A percentile compares a stretch with the other conserved stretches of the same genome.
Conservation (phyloP, 768 basidiomycete species). For the Pulveroboletus sp. region DNA sequence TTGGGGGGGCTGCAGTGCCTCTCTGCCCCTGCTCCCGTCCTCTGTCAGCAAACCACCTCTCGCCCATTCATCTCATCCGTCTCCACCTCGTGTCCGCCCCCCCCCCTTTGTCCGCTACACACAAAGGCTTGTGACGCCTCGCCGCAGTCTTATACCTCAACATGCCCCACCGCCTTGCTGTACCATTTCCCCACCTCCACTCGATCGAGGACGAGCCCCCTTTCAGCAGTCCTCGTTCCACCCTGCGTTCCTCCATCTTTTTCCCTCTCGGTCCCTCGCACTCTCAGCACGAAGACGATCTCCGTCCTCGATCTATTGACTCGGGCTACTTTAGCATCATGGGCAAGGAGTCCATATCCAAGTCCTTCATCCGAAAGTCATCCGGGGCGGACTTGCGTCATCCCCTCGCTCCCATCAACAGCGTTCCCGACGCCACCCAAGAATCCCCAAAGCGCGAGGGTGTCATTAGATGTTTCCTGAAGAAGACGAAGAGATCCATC, state of each 20-base stretch:
- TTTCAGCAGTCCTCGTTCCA: slow-evolving; percentile 10
- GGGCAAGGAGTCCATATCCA: slow-evolving; percentile 17
- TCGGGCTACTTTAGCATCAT: slow-evolving; percentile 28
- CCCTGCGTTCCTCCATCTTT: slow-evolving; percentile 20
- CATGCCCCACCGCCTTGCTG: slow-evolving; percentile 18
- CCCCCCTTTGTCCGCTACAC: slow-evolving; percentile 22
- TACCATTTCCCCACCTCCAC: slow-evolving; percentile 13
- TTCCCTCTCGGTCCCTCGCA: slow-evolving; percentile 1
- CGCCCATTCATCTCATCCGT: background rate
- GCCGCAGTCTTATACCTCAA: slow-evolving; percentile 11
- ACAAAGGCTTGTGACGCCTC: slow-evolving; percentile 27
- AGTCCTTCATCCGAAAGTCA: slow-evolving; percentile 6
- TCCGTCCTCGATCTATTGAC: slow-evolving; percentile 19
- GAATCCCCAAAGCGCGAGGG: slow-evolving; percentile 22
- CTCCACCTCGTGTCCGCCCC: slow-evolving; percentile 1
- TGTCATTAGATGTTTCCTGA: slow-evolving; percentile 11
- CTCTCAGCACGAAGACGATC: background rate
- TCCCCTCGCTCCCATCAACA: slow-evolving; percentile 9
- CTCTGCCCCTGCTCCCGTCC: slow-evolving; percentile 2
- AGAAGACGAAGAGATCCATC: slow-evolving; percentile 24
- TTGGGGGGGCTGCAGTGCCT: slow-evolving; percentile 14
- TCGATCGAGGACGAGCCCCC: slow-evolving; percentile 7
- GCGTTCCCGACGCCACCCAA: background rate
- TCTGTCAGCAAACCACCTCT: slow-evolving; percentile 6
- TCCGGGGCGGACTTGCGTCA: slow-evolving; percentile 11